Evolutionary conservation across 768 basidiomycete genomes (phyloP).

Genomic region (Dendrothele bispora): DNA sequence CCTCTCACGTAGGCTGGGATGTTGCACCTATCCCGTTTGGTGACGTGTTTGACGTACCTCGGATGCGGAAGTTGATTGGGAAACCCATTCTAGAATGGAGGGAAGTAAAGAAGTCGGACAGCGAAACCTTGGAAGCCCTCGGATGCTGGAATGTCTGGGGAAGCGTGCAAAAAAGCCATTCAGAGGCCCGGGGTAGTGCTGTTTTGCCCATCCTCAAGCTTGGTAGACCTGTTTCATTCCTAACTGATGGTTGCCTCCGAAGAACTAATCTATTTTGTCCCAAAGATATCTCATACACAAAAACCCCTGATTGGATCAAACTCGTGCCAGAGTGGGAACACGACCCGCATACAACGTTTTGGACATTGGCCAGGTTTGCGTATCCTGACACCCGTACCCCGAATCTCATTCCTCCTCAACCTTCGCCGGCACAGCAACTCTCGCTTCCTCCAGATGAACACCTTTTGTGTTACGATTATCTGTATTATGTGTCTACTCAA

Average conservation of each 20-base stretch:
- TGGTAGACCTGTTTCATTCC: slow-evolving; percentile 28
- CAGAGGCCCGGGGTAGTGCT: slow-evolving; percentile 37
- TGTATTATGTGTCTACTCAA: slow-evolving; percentile 48
- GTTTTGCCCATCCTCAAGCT: slow-evolving; percentile 38
- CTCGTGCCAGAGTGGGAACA: slow-evolving; percentile 43
- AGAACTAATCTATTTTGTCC: slow-evolving; percentile 1
- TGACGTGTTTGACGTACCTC: slow-evolving; percentile 59
- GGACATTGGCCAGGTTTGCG: slow-evolving; percentile 45
- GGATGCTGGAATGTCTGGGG: slow-evolving; percentile 61
- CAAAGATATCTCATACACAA: slow-evolving; percentile 54
- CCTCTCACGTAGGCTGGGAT: slow-evolving; percentile 51
- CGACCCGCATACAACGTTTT: slow-evolving; percentile 45
- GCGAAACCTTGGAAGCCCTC: slow-evolving; percentile 41
- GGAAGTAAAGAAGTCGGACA: slow-evolving; percentile 52
- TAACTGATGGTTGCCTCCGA: not conserved
- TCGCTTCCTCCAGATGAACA: slow-evolving; percentile 53
- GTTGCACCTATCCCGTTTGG: slow-evolving; percentile 56
- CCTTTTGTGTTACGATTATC: slow-evolving; percentile 50
- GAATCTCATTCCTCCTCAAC: slow-evolving; percentile 35
- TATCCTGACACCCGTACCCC: slow-evolving; percentile 42
- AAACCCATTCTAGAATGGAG: slow-evolving; percentile 62
- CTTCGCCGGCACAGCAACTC: slow-evolving; percentile 39
- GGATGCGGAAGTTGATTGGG: slow-evolving; percentile 42
- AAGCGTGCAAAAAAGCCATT: slow-evolving; percentile 39
- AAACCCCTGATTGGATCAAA: slow-evolving; percentile 48